These are phyloP conservation scores for Venturia effusa DNA, from an alignment of 2,329 filamentous ascomycete species.

Conservation along the genomic window DNA sequence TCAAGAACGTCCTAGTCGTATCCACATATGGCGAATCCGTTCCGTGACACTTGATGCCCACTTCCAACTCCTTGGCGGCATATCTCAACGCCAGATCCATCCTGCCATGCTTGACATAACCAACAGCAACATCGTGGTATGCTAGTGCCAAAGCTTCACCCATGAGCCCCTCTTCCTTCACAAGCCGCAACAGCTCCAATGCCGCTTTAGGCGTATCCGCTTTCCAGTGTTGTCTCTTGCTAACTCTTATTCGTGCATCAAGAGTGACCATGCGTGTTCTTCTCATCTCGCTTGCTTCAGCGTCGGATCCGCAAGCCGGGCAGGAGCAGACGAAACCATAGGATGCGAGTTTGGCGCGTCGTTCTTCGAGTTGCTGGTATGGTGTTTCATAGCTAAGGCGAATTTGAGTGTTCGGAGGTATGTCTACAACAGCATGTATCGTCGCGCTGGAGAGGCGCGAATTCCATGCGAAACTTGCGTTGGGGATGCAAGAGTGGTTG, in stretches of 20 bases:
- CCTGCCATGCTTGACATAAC: slow-evolving; percentile 15
- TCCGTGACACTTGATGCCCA: slow-evolving; percentile 15
- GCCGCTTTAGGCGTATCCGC: slow-evolving; percentile 13
- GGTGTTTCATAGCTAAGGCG: slow-evolving; percentile 4
- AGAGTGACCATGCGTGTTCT: slow-evolving; percentile 15
- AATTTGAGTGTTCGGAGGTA: background rate
- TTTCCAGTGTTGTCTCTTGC: slow-evolving; percentile 15
- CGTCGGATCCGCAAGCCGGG: slow-evolving; percentile 1
- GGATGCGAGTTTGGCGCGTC: background rate
- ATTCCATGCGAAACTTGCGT: slow-evolving; percentile 5
- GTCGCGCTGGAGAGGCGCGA: slow-evolving; percentile 4
- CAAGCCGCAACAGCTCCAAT: slow-evolving; percentile 14
- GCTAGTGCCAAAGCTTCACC: slow-evolving; percentile 17
- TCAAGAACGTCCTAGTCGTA: slow-evolving; percentile 4
- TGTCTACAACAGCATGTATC: background rate
- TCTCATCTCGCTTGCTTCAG: slow-evolving; percentile 13
- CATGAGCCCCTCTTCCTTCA: slow-evolving; percentile 16
- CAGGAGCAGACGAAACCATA: slow-evolving; percentile 6
- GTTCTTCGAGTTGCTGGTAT: background rate
- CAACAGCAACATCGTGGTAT: slow-evolving; percentile 16
- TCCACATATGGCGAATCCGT: slow-evolving; percentile 13
- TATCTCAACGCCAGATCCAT: slow-evolving; percentile 14
- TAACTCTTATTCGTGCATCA: slow-evolving; percentile 14
- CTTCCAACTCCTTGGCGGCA: slow-evolving; percentile 14
- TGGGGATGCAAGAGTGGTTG: slow-evolving; percentile 5